phyloP scores from a whole-genome alignment of 106 monocot species.

The Dioscorea zingiberensis region DNA sequence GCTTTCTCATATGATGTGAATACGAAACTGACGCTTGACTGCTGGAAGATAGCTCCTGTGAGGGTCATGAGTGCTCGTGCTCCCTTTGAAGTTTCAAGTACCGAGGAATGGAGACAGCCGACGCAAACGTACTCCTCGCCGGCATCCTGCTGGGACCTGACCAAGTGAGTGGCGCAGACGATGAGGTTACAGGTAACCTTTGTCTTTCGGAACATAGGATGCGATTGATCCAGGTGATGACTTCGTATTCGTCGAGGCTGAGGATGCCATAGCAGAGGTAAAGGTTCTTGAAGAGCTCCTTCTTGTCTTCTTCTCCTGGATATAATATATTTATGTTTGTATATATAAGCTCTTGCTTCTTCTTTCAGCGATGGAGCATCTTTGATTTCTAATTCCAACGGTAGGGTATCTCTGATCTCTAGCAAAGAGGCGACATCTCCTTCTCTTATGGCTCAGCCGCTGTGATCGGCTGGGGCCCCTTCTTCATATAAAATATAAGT shows the following conservation, averaged over 20 bases:
- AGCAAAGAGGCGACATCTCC: no score
- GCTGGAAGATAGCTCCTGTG: conserved; percentile 87
- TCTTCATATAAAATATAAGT: no score
- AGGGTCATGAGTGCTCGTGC: conserved; percentile 71
- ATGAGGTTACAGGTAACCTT: conserved; percentile 94
- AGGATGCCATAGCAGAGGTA: conserved; percentile 86
- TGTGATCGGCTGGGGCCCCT: no score
- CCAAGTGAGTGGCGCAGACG: conserved; percentile 82
- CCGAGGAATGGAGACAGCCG: conserved; percentile 52
- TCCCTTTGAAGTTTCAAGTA: conserved; percentile 43
- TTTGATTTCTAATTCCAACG: no score
- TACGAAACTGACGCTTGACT: conserved; percentile 77
- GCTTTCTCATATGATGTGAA: conserved; percentile 81
- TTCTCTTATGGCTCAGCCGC: no score
- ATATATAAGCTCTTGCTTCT: no score
- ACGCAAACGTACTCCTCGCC: conserved; percentile 93
- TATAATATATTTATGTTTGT: no score
- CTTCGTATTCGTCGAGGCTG: conserved; percentile 93
- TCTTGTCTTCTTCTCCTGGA: no score
- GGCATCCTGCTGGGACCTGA: conserved; percentile 91
- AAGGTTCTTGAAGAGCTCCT: no score
- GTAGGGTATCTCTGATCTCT: no score
- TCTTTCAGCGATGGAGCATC: no score
- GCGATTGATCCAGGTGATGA: conserved; percentile 90
- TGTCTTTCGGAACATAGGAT: conserved; percentile 76